phyloP scores from a whole-genome alignment of 108 stramenopile species.

The Cylindrotheca closterium region DNA sequence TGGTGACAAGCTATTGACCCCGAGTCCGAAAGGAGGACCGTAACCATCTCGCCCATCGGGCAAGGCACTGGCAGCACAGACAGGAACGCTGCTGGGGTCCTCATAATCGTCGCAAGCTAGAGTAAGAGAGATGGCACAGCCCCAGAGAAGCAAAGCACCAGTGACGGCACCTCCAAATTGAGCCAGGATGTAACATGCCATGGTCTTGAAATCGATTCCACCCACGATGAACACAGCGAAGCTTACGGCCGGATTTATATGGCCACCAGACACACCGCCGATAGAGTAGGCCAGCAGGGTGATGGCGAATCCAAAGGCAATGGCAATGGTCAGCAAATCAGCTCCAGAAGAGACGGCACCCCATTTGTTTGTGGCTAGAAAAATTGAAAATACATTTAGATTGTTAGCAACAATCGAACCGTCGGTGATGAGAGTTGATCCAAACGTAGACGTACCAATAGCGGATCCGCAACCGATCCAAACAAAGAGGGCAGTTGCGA shows the following conservation, averaged over 20 bases:
- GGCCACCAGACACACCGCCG: slow-evolving; percentile 26
- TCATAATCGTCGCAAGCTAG: neutral
- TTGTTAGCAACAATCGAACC: neutral
- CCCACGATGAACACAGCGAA: neutral
- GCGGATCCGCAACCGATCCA: slow-evolving; percentile 26
- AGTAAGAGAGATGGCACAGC: slow-evolving; percentile 1
- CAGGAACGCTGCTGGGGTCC: neutral
- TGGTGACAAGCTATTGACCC: slow-evolving; percentile 3
- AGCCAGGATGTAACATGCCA: slow-evolving; percentile 4
- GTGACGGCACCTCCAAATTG: slow-evolving; percentile 14
- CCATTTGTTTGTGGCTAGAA: slow-evolving; percentile 16
- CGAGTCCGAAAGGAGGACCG: slow-evolving; percentile 21
- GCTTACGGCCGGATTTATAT: slow-evolving; percentile 22
- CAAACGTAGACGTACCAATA: slow-evolving; percentile 9
- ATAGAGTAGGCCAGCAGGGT: slow-evolving; percentile 19
- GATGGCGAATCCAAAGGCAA: slow-evolving; percentile 29
- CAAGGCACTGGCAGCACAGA: neutral
- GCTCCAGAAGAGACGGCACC: slow-evolving; percentile 17
- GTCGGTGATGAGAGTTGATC: neutral
- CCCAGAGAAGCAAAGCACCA: slow-evolving; percentile 18
- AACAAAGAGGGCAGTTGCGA: slow-evolving; percentile 27
- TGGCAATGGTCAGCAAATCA: slow-evolving; percentile 18
- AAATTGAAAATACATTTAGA: slow-evolving; percentile 1
- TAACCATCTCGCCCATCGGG: neutral
- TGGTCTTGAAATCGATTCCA: neutral